Evolutionary conservation across 2,329 filamentous ascomycete genomes (phyloP).

Genomic region (Tolypocladium pustulatum): DNA sequence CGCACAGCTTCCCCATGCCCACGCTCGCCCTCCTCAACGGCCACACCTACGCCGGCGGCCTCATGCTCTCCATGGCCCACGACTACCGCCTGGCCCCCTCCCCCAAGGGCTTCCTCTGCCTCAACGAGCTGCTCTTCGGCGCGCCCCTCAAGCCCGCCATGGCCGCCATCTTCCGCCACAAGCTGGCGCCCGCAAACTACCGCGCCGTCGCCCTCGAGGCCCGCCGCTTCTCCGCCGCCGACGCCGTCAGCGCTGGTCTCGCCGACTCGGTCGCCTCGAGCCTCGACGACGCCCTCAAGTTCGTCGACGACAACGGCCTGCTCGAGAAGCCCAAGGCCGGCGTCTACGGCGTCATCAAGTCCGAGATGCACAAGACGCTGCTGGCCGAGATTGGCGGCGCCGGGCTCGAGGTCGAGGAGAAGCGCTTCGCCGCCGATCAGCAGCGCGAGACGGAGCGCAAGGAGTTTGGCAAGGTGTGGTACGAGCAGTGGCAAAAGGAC

Average conservation of each 20-base stretch:
- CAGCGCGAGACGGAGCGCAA: constrained; percentile 29
- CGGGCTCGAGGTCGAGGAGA: constrained; percentile 37
- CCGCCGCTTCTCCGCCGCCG: constrained; percentile 50
- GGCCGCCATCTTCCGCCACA: constrained; percentile 63
- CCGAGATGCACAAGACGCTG: constrained; percentile 63
- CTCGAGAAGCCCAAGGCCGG: constrained; percentile 51
- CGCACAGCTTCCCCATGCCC: constrained; percentile 59
- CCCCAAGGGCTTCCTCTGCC: constrained; percentile 59
- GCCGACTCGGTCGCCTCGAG: constrained; percentile 51
- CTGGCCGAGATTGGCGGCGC: constrained; percentile 46
- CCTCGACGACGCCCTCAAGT: constrained; percentile 48
- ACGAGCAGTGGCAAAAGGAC: constrained; percentile 36
- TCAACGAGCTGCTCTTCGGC: constrained; percentile 76
- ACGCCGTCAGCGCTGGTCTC: constrained; percentile 55
- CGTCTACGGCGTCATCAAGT: constrained; percentile 62
- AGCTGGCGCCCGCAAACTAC: constrained; percentile 46
- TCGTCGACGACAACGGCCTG: constrained; percentile 50
- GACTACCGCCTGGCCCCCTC: constrained; percentile 74
- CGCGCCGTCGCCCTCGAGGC: constrained; percentile 64
- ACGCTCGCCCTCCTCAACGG: constrained; percentile 72
- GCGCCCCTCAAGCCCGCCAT: constrained; percentile 66
- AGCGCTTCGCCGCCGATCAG: constrained; percentile 31
- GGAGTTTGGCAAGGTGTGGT: constrained; percentile 34
- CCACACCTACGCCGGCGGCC: constrained; percentile 71
- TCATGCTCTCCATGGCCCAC: constrained; percentile 74